Base-by-base conservation (phyloP, 345 rosid species). In the Passiflora organensis region DNA sequence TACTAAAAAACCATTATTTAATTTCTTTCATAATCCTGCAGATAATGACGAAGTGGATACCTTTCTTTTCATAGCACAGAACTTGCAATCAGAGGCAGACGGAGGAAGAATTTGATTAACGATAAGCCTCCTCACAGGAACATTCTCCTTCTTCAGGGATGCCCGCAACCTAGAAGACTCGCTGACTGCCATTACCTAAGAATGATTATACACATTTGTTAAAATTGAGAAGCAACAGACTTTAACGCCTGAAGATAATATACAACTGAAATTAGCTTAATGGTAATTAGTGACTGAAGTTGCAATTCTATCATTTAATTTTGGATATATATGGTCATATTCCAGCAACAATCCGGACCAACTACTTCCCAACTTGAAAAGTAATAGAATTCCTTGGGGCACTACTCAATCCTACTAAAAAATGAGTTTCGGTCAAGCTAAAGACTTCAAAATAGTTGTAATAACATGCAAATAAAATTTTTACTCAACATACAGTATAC, bases 41-140 rank as follows among this genome's bases (percentile, higher is more conserved):
- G n/a, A n/a, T n/a, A 28, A 28, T 3, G 34, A 28, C 9, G 23
- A 21, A 48, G n/a, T 16, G 16, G 22, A 53, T 81, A 93, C 99
- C 99, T 84, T 93, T 69, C 99, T 84, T 80, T 83, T 93, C 77
- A 89, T 81, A 24, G 88, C 82, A 70, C 99, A 93, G 72, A 93
- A 93, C 64, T 89, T 93, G 89, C 99, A 93, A 77, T 84, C 95
- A 1, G 96, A 81, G 50, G 77, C 71, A 60, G 95, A 78, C 51
- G 91, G 87, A n/a, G 95, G 91, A 56, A 89, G 95, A 74, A 93
- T 67, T 75, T 93, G 99, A 76, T 93, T 93, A 28, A 93, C 89
- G 51, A 89, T 59, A 61, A 93, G 89, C 76, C 84, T 84, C 81
- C 68, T 89, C 43, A 93, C 95, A 0, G 96, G 96, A 62, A 93